These are phyloP conservation scores for Talaromyces adpressus DNA, from an alignment of 495 filamentous ascomycete genomes.

Conservation along the genomic window DNA sequence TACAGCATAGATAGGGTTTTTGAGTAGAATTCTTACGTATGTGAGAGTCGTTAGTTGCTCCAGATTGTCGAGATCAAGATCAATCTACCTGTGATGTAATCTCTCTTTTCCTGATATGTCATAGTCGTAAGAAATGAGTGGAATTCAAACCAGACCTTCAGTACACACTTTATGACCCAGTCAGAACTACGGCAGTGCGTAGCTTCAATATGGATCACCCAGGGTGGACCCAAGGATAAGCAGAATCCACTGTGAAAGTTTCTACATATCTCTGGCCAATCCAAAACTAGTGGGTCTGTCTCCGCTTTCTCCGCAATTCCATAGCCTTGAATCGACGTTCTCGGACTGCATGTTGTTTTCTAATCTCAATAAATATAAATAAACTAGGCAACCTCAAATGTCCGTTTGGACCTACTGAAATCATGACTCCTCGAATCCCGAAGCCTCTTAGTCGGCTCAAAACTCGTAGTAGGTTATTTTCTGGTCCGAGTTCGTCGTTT, in stretches of 20 bases:
- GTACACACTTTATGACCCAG: neutral
- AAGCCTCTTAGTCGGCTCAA: neutral
- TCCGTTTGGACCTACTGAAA: neutral
- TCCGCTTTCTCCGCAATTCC: neutral
- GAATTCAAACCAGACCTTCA: too few relatives aligned
- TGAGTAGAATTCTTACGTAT: neutral
- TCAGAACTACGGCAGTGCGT: neutral
- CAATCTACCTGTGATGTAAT: neutral
- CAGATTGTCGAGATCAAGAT: neutral
- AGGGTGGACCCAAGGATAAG: neutral
- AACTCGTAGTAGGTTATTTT: neutral
- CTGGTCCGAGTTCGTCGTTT: neutral
- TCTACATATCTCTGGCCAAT: neutral
- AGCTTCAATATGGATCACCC: neutral
- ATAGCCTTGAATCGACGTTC: neutral
- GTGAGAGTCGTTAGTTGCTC: neutral
- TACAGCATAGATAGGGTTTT: neutral
- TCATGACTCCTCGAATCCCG: neutral
- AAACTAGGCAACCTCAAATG: neutral
- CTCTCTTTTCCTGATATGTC: neutral
- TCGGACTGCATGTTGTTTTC: neutral
- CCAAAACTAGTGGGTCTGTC: neutral
- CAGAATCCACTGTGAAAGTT: neutral
- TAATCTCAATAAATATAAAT: neutral
- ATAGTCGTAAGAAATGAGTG: too few relatives aligned